These are phyloP conservation scores for Kappamyces sp. DNA, from an alignment of 192 early-diverging fungal species.

Conservation along the genomic window DNA sequence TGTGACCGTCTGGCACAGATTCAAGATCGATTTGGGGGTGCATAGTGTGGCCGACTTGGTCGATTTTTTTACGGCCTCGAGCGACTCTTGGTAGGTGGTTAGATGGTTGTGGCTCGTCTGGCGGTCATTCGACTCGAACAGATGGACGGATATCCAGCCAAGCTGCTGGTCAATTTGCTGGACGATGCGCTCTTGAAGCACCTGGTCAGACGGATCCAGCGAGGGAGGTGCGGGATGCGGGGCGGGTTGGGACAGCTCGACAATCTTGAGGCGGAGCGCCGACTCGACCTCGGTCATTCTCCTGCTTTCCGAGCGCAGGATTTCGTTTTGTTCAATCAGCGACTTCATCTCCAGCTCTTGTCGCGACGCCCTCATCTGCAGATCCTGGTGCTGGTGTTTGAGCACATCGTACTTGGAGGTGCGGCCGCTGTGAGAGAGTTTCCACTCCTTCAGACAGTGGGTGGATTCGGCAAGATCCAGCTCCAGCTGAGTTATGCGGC, in stretches of 20 bases:
- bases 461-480: too few species aligned
- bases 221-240: neutral
- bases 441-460: too few species aligned
- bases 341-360: constrained; percentile 42
- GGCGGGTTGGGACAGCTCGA: neutral
- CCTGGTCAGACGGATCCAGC: neutral
- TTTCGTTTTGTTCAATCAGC: constrained; percentile 23
- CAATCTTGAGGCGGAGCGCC: constrained; percentile 1
- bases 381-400: constrained; percentile 3
- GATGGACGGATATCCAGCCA: neutral
- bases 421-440: too few species aligned
- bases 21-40: neutral
- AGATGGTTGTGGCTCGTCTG: too few species aligned
- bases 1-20: neutral
- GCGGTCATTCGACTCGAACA: too few species aligned
- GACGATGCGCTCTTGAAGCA: constrained; percentile 3
- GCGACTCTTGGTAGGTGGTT: too few species aligned
- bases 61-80: neutral
- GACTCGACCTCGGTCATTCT: constrained; percentile 23
- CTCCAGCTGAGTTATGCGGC: too few species aligned
- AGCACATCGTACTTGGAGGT: neutral
- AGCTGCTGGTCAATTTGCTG: constrained; percentile 7
- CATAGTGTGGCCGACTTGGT: neutral
- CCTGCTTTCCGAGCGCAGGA: constrained; percentile 23
- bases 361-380: constrained; percentile 29